Base-by-base conservation (phyloP, 1,284 basidiomycete genomes). In the Sporisorium scitamineum region DNA sequence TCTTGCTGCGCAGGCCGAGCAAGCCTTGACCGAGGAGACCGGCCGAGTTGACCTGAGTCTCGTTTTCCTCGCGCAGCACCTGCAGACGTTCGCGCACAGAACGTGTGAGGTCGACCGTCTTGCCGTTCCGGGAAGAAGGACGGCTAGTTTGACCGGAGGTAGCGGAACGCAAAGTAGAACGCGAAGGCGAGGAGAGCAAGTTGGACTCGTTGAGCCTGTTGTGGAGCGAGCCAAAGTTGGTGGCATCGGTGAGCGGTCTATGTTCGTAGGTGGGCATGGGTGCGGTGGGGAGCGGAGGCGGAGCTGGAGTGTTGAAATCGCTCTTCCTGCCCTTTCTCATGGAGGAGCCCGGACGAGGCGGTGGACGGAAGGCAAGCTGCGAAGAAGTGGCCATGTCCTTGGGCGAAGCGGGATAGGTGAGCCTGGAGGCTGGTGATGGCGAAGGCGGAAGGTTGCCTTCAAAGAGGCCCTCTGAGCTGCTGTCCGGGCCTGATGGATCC, bases 1-100 rank as follows among this genome's bases (percentile, higher is more conserved):
- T 79, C 59, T 71, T 75, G 58, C 57, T 67, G 52, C 78, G 76
- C 34, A 81, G 67, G 26, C 77, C 73, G 14, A 83, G 66, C 26
- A 83, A 61, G 26, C 75, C 80, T 39, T 80, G 77, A n/a, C 82
- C 82, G 9, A 83, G 73, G 18, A 78, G 61, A 51, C 78, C 82
- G 2, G 80, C 82, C 13, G 82, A 81, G 61, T 81, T 75, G 58
- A 74, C 76, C 61, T 80, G 78, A 18, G 42, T 72, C 59, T 80
- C 74, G 54, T 74, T 74, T 48, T 77, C 74, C 50, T 75, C 68
- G 48, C 70, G 65, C 51, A 80, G 44, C 5, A 61, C 62, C 34
- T 77, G 74, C 2, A 80, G 59, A 6, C 74, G 74, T 29, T 77
- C 69, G 31, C 70, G 68, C 18, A 64, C 61, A 14, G 68, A 39